phyloP scores from a whole-genome alignment of 495 filamentous ascomycete species.

The Acidomyces sp. region DNA sequence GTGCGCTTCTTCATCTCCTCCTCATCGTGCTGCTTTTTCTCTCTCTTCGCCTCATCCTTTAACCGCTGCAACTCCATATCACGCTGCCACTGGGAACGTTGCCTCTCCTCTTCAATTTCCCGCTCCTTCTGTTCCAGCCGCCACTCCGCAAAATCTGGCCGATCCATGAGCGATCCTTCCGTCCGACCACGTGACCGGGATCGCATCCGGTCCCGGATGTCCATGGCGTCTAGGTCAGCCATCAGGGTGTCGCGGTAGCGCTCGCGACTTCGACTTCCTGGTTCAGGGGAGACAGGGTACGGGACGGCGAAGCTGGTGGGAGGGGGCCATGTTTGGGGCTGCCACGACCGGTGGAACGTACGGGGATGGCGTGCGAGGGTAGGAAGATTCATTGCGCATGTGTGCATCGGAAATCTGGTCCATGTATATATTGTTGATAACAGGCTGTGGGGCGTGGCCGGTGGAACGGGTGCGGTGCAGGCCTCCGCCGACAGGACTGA shows the following conservation, averaged over 20 bases:
- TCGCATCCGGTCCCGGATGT: conserved; percentile 13
- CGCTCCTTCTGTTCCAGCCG: conserved; percentile 14
- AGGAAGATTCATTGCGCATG: conserved; percentile 2
- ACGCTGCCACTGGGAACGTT: conserved; percentile 5
- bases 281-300: conserved; percentile 11
- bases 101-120: conserved; percentile 12
- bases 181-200: conserved; percentile 21
- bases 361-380: neutral
- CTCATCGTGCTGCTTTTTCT: conserved; percentile 20
- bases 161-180: conserved; percentile 12
- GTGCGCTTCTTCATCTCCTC: conserved; percentile 19
- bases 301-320: conserved; percentile 7
- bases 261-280: too few relatives aligned
- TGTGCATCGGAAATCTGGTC: conserved; percentile 18
- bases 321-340: too few relatives aligned
- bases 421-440: conserved; percentile 23
- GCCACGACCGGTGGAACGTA: neutral
- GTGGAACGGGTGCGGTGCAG: conserved; percentile 28
- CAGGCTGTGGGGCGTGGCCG: conserved; percentile 25
- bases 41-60: conserved; percentile 13
- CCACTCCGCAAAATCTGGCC: conserved; percentile 9
- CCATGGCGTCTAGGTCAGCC: conserved; percentile 23
- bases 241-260: too few relatives aligned
- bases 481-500: conserved; percentile 9
- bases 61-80: conserved; percentile 16